Base-by-base conservation (phyloP, 306 rosid genomes). In the cucumber (Cucumis sativus) region DNA sequence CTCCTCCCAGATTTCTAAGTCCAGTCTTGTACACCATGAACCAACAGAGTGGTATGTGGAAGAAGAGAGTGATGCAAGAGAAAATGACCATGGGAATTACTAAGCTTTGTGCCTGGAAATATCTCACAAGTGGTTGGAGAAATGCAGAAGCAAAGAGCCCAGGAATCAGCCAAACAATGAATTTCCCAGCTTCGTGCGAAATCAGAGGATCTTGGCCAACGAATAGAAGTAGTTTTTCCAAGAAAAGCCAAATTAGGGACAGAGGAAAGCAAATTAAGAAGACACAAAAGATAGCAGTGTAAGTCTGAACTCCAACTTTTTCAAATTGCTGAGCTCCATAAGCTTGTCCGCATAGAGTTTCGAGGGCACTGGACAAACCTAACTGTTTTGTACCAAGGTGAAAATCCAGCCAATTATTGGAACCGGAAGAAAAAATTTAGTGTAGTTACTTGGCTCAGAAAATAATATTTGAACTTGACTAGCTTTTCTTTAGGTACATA, bases 201-300 rank as follows among this genome's bases (percentile, higher is more conserved):
- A 94, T 90, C 33, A 80, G 64, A 86, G 97, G 91, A 83, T 94
- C 97, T 80, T 91, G 98, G 6, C 96, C 98, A 37, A 88, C 39
- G 18, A 82, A 81, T 30, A 85, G 21, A 21, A 94, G 88, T 74
- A 94, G 56, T 6, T 77, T 84, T 75, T 77, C 96, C 81, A 89
- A 86, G 86, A 67, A 57, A 64, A 87, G 72, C 97, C 97, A 94
- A 56, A 83, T 21, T 13, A 89, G 6, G 65, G 89, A 84, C 3
- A 91, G 3, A 21, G 97, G 96, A 55, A 94, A 0, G 55, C 89
- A 91, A 25, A 89, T 85, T 11, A 88, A 75, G 57, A 17, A 91
- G 87, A 80, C 90, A 84, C 90, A 90, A 17, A 86, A 67, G 17
- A 86, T 79, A 2, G 83, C 86, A 56, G 83, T 80, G 67, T 66